Evolutionary conservation across 2,329 filamentous ascomycete genomes (phyloP).

Genomic region (Aspergillus piperis): DNA sequence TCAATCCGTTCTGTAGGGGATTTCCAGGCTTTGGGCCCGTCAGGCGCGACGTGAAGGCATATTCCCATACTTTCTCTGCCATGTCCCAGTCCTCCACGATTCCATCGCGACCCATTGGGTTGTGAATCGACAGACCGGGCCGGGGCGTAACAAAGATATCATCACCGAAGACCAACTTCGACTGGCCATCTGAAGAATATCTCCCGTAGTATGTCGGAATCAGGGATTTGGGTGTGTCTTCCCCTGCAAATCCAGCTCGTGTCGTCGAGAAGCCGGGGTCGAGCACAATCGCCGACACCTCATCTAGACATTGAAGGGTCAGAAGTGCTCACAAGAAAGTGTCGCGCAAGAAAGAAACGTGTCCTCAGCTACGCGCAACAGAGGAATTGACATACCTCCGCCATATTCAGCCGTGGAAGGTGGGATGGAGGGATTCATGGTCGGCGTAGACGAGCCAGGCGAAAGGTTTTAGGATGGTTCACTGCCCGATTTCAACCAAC

Average conservation of each 20-base stretch:
- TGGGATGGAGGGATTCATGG: conserved; percentile 47
- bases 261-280: conserved; percentile 90
- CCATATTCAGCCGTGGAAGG: conserved; percentile 52
- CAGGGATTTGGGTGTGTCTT: conserved; percentile 94
- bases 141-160: conserved; percentile 80
- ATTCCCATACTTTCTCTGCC: conserved; percentile 86
- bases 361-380: conserved; percentile 12
- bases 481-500: background rate
- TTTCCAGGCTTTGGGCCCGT: conserved; percentile 73
- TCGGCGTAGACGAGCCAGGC: conserved; percentile 6
- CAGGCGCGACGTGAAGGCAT: conserved; percentile 83
- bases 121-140: conserved; percentile 77
- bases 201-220: conserved; percentile 86
- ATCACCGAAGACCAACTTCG: conserved; percentile 77
- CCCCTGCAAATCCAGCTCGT: conserved; percentile 93
- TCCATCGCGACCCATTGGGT: conserved; percentile 87
- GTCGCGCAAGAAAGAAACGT: background rate
- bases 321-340: conserved; percentile 1
- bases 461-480: conserved; percentile 2
- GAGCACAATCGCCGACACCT: conserved; percentile 94
- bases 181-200: conserved; percentile 53
- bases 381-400: conserved; percentile 44
- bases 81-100: conserved; percentile 96
- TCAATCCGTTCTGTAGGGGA: conserved; percentile 75
- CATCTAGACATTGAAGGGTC: conserved; percentile 61